These are phyloP conservation scores for Fusarium albosuccineum DNA, from an alignment of 2,329 filamentous ascomycete species.

Conservation along the genomic window DNA sequence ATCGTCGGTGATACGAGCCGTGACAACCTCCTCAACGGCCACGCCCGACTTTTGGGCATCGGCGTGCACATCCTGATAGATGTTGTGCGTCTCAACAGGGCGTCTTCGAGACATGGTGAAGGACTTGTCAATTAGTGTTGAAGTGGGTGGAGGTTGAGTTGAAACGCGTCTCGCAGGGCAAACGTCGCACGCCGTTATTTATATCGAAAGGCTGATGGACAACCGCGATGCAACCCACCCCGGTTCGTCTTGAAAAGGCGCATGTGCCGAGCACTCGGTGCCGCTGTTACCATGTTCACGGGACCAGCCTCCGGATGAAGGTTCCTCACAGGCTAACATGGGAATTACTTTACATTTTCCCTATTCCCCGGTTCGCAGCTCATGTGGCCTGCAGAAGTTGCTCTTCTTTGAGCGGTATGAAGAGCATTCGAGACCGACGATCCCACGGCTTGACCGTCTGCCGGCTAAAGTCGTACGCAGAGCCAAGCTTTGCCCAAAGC, in stretches of 20 bases:
- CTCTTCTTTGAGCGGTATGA: no score
- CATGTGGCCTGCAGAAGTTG: slow-evolving; percentile 18
- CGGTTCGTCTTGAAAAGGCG: background rate
- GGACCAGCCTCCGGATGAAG: slow-evolving; percentile 2
- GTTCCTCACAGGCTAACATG: background rate
- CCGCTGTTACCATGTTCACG: slow-evolving; percentile 2
- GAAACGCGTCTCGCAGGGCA: background rate
- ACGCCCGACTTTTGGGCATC: slow-evolving; percentile 38
- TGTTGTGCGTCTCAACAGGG: slow-evolving; percentile 13
- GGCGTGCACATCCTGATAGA: slow-evolving; percentile 38
- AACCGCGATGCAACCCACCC: slow-evolving; percentile 1
- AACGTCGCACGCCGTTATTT: slow-evolving; percentile 1
- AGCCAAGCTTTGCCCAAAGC: slow-evolving; percentile 21
- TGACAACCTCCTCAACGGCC: slow-evolving; percentile 38
- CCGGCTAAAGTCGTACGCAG: slow-evolving; percentile 23
- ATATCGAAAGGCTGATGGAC: background rate
- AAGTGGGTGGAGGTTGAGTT: background rate
- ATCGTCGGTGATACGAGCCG: slow-evolving; percentile 39
- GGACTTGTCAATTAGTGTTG: background rate
- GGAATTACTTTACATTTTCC: background rate
- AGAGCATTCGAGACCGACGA: background rate
- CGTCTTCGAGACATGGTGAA: slow-evolving; percentile 10
- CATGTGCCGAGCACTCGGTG: background rate
- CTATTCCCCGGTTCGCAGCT: background rate
- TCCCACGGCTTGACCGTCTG: background rate